phyloP scores from a whole-genome alignment of 2,329 filamentous ascomycete genomes.

The Ophiostoma triangulosporum region DNA sequence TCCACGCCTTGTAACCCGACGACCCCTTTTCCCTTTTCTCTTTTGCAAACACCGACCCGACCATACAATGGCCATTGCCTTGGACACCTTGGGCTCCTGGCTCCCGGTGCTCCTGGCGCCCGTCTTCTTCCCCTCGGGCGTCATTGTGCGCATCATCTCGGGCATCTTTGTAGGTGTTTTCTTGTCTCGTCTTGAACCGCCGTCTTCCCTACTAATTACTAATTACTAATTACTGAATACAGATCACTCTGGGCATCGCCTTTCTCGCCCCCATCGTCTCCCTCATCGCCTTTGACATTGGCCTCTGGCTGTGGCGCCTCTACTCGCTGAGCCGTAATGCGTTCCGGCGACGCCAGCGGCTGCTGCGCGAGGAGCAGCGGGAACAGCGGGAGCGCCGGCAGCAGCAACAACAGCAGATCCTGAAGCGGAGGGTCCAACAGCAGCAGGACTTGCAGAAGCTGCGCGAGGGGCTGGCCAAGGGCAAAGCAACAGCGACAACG shows the following conservation, averaged over 20 bases:
- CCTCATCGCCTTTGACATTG: slow-evolving; percentile 37
- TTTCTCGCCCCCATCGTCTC: slow-evolving; percentile 32
- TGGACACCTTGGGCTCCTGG: slow-evolving; percentile 9
- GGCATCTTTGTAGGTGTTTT: slow-evolving; percentile 13
- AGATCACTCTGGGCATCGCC: slow-evolving; percentile 32
- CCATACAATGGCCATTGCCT: slow-evolving; percentile 1
- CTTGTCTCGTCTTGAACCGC: neutral
- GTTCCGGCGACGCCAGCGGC: neutral
- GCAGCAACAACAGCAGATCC: slow-evolving; percentile 3
- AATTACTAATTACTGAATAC: too few species aligned
- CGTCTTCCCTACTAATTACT: too few species aligned
- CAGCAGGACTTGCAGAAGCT: neutral
- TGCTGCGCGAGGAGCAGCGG: neutral
- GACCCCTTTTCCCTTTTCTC: neutral
- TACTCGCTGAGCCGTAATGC: slow-evolving; percentile 15
- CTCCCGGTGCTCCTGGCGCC: slow-evolving; percentile 6
- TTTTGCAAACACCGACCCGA: neutral
- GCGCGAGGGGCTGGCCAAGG: neutral
- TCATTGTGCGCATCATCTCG: slow-evolving; percentile 11
- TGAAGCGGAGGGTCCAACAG: neutral
- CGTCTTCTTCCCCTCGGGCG: slow-evolving; percentile 11
- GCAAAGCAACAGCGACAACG: neutral
- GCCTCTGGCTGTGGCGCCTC: slow-evolving; percentile 39
- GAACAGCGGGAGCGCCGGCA: slow-evolving; percentile 1
- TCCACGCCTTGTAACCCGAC: too few species aligned